phyloP scores from a whole-genome alignment of 2,329 filamentous ascomycete genomes.

The Periconia digitata region DNA sequence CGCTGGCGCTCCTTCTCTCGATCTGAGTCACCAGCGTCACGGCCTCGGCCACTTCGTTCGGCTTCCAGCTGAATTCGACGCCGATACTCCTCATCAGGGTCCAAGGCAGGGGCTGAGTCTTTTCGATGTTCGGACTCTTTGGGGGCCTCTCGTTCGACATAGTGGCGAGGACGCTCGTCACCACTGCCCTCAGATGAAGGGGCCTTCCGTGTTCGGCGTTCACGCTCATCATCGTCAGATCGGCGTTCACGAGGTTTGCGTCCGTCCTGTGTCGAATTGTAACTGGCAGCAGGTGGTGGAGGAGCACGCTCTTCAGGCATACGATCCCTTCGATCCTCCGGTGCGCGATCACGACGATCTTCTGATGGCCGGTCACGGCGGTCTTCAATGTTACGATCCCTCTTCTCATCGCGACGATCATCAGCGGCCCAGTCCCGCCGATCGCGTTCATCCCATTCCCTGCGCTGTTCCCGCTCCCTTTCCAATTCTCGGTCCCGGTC shows the following conservation, averaged over 20 bases:
- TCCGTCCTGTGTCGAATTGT: slow-evolving; percentile 23
- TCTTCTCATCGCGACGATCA: slow-evolving; percentile 21
- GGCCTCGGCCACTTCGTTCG: slow-evolving; percentile 38
- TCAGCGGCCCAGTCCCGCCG: slow-evolving; percentile 25
- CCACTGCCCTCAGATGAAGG: slow-evolving; percentile 37
- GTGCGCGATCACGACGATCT: slow-evolving; percentile 11
- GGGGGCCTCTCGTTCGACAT: slow-evolving; percentile 31
- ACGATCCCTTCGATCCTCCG: slow-evolving; percentile 13
- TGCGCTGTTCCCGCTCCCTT: slow-evolving; percentile 45
- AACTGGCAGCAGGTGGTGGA: slow-evolving; percentile 13
- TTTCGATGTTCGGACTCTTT: slow-evolving; percentile 36
- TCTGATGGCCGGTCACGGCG: slow-evolving; percentile 15
- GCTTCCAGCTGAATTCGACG: slow-evolving; percentile 51
- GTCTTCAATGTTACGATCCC: slow-evolving; percentile 14
- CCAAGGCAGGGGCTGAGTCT: slow-evolving; percentile 37
- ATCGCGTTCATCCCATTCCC: slow-evolving; percentile 35
- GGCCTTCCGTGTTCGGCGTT: slow-evolving; percentile 25
- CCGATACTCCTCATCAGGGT: slow-evolving; percentile 55
- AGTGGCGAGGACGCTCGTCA: slow-evolving; percentile 39
- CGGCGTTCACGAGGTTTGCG: slow-evolving; percentile 33
- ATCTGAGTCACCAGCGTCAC: slow-evolving; percentile 35
- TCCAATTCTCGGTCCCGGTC: slow-evolving; percentile 27
- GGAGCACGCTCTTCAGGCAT: slow-evolving; percentile 19
- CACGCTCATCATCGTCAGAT: slow-evolving; percentile 35
- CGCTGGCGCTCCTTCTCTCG: slow-evolving; percentile 37